Evolutionary conservation across 768 basidiomycete genomes (phyloP), one percentile per base, ranked within the genome.

Genomic region (Tephrocybe sp.): DNA sequence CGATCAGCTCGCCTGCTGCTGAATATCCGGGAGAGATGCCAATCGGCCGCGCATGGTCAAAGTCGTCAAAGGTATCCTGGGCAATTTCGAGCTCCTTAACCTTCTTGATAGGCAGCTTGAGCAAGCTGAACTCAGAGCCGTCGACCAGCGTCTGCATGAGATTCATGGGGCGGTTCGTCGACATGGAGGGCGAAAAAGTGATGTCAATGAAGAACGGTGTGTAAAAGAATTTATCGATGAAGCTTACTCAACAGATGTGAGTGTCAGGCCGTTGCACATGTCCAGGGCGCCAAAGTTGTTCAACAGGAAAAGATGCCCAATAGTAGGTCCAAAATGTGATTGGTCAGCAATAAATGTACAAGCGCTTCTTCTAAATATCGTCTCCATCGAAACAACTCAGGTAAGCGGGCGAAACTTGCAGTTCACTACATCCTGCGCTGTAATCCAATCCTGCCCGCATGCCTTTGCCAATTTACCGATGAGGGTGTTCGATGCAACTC

Each of bases 21-120:
- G 74, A 68, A 58, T 79, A 82, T 1, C 76, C 78, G 3, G 79
- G 75, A 4, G 83, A 75, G 24, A 83, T 63, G 1, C 81, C 83
- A 53, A 84, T 63, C 11, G 75, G 73, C 14, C 60, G 61, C 17
- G 68, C 38, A 41, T 74, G 68, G 43, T 68, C 58, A 47, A 75
- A 75, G 4, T 63, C 58, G 6, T 50, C 40, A 3, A 73, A 65
- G 11, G 61, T 47, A 30, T 65, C 62, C 7, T 49, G 33, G 2
- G 53, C 36, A 36, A 74, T 53, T 0, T 65, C 53, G 0, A 40
- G 20, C 49, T 73, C 72, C 15, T 64, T 51, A 20, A 66, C 57
- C 2, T 59, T 66, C 17, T 53, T 37, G 11, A 61, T 65, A 1
- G 63, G 55, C 1, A 72, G 53, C 8, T 51, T 65, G 21, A 58